Evolutionary conservation across 768 basidiomycete species (phyloP).

Genomic region (Russula brevipes): DNA sequence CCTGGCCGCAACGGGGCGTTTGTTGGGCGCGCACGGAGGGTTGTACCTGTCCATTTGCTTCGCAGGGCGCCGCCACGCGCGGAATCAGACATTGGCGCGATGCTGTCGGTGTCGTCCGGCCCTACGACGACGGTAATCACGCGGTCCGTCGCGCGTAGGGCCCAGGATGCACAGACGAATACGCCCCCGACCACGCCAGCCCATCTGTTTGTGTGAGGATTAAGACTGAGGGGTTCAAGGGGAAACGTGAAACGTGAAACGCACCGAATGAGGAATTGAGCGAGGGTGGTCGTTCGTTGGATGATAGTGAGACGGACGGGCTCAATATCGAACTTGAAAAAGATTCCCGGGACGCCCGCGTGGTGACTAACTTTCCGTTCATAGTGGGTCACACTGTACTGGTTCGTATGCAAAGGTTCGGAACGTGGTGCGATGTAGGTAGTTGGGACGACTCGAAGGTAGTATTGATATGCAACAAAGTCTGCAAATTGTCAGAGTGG

Average conservation of each 20-base stretch:
- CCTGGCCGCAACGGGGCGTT: slow-evolving; percentile 26
- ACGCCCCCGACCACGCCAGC: slow-evolving; percentile 93
- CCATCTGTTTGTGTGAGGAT: slow-evolving; percentile 37
- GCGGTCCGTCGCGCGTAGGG: slow-evolving; percentile 36
- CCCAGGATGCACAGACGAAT: slow-evolving; percentile 68
- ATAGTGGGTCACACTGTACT: slow-evolving; percentile 96
- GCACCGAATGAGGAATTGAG: slow-evolving; percentile 74
- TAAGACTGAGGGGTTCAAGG: not conserved
- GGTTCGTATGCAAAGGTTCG: slow-evolving; percentile 62
- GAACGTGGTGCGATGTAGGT: slow-evolving; percentile 78
- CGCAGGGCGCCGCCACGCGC: slow-evolving; percentile 52
- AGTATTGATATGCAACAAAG: slow-evolving; percentile 92
- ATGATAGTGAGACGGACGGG: slow-evolving; percentile 80
- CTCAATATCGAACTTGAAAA: slow-evolving; percentile 97
- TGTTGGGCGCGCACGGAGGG: slow-evolving; percentile 53
- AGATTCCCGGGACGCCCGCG: slow-evolving; percentile 84
- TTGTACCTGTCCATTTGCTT: slow-evolving; percentile 62
- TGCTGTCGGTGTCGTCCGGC: slow-evolving; percentile 61
- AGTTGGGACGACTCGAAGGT: slow-evolving; percentile 92
- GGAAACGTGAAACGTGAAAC: slow-evolving; percentile 8
- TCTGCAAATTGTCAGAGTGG: slow-evolving; percentile 39
- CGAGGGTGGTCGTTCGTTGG: slow-evolving; percentile 79
- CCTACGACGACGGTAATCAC: slow-evolving; percentile 53
- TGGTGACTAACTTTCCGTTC: slow-evolving; percentile 69
- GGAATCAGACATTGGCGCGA: slow-evolving; percentile 56